A percentile compares a stretch with the other conserved stretches of the same genome.
These are phyloP conservation scores for Crithidia mellificae DNA, from an alignment of 208 protist genomes.

Conservation along the genomic window DNA sequence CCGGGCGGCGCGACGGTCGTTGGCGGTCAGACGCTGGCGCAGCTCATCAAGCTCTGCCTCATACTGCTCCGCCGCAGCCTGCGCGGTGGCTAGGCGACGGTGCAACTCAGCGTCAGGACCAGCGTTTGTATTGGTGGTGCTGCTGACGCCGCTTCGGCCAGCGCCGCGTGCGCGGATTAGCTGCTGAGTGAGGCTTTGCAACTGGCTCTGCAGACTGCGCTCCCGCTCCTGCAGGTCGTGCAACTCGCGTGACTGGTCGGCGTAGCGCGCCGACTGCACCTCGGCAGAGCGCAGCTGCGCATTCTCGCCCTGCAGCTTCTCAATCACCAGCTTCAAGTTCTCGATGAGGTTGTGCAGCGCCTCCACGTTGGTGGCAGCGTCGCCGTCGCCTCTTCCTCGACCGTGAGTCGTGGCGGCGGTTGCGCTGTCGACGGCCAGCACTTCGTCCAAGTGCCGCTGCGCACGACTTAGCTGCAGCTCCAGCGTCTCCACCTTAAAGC, in stretches of 20 bases:
- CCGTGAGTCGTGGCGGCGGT: slow-evolving; percentile 6
- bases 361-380: slow-evolving; percentile 19
- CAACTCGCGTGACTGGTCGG: slow-evolving; percentile 64
- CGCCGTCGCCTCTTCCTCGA: slow-evolving; percentile 5
- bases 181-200: slow-evolving; percentile 26
- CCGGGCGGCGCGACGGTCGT: slow-evolving; percentile 44
- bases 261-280: slow-evolving; percentile 38
- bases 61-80: slow-evolving; percentile 59
- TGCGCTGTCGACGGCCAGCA: slow-evolving; percentile 45
- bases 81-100: slow-evolving; percentile 53
- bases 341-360: slow-evolving; percentile 66
- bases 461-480: slow-evolving; percentile 59
- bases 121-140: background rate
- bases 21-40: slow-evolving; percentile 38
- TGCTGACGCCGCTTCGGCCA: slow-evolving; percentile 2
- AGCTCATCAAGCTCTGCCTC: slow-evolving; percentile 55
- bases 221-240: slow-evolving; percentile 50
- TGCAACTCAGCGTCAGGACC: slow-evolving; percentile 34
- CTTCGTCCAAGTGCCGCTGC: slow-evolving; percentile 66
- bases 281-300: slow-evolving; percentile 35
- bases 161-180: slow-evolving; percentile 23
- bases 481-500: slow-evolving; percentile 70
- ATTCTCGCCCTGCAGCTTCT: slow-evolving; percentile 79
- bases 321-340: slow-evolving; percentile 76
- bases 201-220: slow-evolving; percentile 40